Percentiles rank a stretch among this genome's conserved stretches.
These are phyloP conservation scores for Ogataea paraovalis DNA, from an alignment of 805 yeast species.

Conservation along the genomic window DNA sequence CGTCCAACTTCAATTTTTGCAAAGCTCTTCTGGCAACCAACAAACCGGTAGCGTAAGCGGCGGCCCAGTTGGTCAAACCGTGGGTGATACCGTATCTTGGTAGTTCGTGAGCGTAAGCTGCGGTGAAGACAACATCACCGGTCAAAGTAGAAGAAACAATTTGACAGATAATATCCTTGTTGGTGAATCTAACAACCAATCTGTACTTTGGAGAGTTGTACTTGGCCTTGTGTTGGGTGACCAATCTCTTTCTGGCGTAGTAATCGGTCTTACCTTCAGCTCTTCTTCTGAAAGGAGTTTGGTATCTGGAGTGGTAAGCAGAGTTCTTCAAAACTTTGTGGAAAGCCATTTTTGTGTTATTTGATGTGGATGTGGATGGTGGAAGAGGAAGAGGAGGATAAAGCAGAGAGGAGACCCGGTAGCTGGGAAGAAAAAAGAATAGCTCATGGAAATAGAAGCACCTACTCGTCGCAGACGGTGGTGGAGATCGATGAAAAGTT, in stretches of 20 bases:
- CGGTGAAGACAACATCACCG: constrained; percentile 93
- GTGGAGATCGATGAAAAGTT: no score
- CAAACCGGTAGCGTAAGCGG: constrained; percentile 98
- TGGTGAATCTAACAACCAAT: constrained; percentile 99
- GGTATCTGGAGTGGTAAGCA: constrained; percentile 99
- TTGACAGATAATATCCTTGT: constrained; percentile 98
- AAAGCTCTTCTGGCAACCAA: constrained; percentile 98
- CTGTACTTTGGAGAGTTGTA: constrained; percentile 99
- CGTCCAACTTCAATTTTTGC: constrained; percentile 96
- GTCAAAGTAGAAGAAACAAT: constrained; percentile 93
- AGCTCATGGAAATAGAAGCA: not conserved
- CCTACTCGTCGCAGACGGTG: not conserved
- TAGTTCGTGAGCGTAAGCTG: constrained; percentile 98
- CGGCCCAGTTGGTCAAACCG: constrained; percentile 99
- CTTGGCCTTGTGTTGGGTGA: constrained; percentile 99
- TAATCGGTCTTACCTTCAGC: constrained; percentile 99
- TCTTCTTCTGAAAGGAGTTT: constrained; percentile 99
- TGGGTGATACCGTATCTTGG: constrained; percentile 96
- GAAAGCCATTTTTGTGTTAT: constrained; percentile 63
- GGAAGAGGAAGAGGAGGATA: no score
- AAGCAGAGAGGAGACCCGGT: not conserved
- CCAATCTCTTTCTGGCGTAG: constrained; percentile 99
- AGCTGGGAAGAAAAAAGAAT: not conserved
- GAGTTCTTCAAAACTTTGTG: constrained; percentile 63
- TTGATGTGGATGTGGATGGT: not conserved